Evolutionary conservation across 257 asterid genomes (phyloP), one percentile per base, ranked within the genome.

Genomic region (Plantago major): DNA sequence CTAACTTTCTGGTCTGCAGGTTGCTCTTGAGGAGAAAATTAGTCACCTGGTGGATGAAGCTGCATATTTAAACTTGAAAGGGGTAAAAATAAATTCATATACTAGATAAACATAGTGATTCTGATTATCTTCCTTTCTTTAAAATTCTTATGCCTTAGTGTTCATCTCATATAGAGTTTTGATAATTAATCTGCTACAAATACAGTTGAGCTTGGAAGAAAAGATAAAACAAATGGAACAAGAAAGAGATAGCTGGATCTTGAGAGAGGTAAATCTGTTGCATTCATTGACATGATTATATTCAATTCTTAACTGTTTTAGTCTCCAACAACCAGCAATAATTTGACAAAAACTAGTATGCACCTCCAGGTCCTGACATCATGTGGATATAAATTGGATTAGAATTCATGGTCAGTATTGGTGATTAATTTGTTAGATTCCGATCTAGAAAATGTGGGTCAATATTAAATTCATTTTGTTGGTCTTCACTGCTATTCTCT

Each of bases 151-250:
- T 62, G 19, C 55, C 22, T 37, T 9, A 44, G 47, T 73, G 58
- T 60, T 51, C 0, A 8, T 60, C 63, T 42, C 55, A 52, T 47
- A 43, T 59, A 40, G 70, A 14, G 58, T 69, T 60, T 49, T 47
- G 7, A 38, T 13, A 14, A 42, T 64, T 42, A 62, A 47, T 63
- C 58, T 28, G 30, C 61, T 57, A 54, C 72, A 72, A 58, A 53
- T 58, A 44, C 83, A 84, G 94, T 86, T 64, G 62, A 74, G 76
- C 75, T 79, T 84, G 66, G 83, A 79, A 63, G 83, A 79, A 64
- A 81, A 64, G 73, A 67, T 81, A 69, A 76, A 73, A 67, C 81
- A 86, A 55, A 69, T 79, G 81, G 95, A 84, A 54, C 68, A 57
- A 65, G 94, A 84, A 53, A 80, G 74, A 71, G 82, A 79, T 58